Conservation (phyloP, 2,329 filamentous ascomycete genomes). For the Trichoderma asperellum region DNA sequence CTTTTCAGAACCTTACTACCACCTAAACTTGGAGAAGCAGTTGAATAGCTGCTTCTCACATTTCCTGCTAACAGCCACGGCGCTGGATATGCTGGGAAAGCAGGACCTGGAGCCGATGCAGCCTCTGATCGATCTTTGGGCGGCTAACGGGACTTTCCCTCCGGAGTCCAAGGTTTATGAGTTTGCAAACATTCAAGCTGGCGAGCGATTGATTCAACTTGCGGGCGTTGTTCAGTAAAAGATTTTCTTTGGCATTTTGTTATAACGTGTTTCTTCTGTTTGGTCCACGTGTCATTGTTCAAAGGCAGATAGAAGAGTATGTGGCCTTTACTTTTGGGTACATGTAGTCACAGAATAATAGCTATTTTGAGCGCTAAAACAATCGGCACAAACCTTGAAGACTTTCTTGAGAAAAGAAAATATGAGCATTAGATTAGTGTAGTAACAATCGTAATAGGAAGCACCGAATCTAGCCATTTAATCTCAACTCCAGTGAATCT, state of each 20-base stretch:
- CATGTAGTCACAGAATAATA: slow-evolving; percentile 5
- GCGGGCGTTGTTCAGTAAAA: slow-evolving; percentile 40
- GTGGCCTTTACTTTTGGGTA: slow-evolving; percentile 39
- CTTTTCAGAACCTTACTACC: slow-evolving; percentile 82
- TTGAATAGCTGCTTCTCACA: slow-evolving; percentile 88
- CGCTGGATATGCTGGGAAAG: slow-evolving; percentile 81
- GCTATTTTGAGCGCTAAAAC: slow-evolving; percentile 3
- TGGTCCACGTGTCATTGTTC: neutral
- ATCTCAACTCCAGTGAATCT: neutral
- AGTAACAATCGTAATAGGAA: neutral
- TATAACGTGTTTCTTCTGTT: neutral
- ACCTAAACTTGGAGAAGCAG: slow-evolving; percentile 78
- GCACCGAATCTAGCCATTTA: neutral
- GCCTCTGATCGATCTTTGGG: slow-evolving; percentile 89
- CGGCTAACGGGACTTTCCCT: slow-evolving; percentile 84
- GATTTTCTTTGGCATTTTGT: neutral
- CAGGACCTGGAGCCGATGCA: slow-evolving; percentile 96
- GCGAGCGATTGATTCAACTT: slow-evolving; percentile 61
- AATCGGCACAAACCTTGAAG: neutral
- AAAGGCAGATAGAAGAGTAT: slow-evolving; percentile 30
- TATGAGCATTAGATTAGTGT: too few relatives aligned
- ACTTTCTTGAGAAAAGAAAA: neutral
- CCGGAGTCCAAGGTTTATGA: slow-evolving; percentile 71
- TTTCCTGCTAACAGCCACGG: slow-evolving; percentile 79
- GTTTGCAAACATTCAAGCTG: slow-evolving; percentile 64